phyloP scores from a whole-genome alignment of 257 asterid species.

The Jacaranda copaia region DNA sequence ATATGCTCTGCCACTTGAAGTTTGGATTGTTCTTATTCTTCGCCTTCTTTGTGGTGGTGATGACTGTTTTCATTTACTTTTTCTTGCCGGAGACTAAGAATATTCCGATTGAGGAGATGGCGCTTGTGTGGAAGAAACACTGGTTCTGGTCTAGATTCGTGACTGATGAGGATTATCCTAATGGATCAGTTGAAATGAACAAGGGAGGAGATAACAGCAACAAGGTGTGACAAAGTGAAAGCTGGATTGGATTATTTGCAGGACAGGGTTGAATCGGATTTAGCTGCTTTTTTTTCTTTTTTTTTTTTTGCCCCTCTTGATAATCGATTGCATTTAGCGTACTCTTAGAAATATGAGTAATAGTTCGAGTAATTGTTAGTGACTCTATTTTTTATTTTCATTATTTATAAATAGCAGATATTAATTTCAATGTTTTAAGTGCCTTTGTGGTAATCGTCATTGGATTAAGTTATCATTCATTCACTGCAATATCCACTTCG shows the following conservation, averaged over 20 bases:
- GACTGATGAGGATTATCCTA: constrained; percentile 49
- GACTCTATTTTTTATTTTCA: constrained; percentile 3
- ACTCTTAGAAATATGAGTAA: background rate
- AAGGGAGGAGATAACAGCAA: constrained; percentile 8
- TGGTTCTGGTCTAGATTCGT: constrained; percentile 82
- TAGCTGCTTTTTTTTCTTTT: too few species aligned
- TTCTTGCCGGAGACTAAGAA: constrained; percentile 90
- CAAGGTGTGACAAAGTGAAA: constrained; percentile 33
- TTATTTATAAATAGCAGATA: background rate
- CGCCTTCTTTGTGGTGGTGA: constrained; percentile 60
- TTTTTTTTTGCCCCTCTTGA: too few species aligned
- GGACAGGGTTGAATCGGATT: too few species aligned
- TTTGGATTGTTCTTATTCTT: constrained; percentile 83
- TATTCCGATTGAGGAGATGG: constrained; percentile 85
- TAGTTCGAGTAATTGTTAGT: constrained; percentile 3
- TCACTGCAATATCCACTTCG: too few species aligned
- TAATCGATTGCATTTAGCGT: too few species aligned
- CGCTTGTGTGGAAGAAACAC: constrained; percentile 71
- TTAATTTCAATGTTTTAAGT: background rate
- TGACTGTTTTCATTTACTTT: constrained; percentile 62
- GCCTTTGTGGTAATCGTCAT: background rate
- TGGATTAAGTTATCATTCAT: background rate
- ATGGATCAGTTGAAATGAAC: constrained; percentile 34
- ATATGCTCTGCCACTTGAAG: constrained; percentile 77
- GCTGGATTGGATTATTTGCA: background rate